Evolutionary conservation across 2,329 filamentous ascomycete genomes (phyloP), one percentile per base, ranked within the genome.

Genomic region (Elsinoe australis): DNA sequence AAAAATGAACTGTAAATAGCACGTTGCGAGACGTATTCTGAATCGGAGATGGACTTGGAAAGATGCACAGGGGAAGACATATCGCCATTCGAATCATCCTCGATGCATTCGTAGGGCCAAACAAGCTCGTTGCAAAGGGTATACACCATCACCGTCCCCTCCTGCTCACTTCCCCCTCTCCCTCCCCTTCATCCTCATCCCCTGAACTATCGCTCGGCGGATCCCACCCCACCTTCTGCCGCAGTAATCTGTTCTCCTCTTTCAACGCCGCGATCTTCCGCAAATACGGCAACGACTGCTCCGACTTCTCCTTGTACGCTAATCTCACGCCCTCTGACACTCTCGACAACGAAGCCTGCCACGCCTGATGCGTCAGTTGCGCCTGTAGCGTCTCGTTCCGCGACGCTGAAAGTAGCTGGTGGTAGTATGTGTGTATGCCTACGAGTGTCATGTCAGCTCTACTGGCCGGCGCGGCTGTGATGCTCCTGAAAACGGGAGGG

Each of bases 351-450:
- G 68, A 64, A 3, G 68, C 67, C 55, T 74, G 71, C 71, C 71
- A 74, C 36, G 67, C 66, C 41, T 70, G 66, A 50, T 73, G 70
- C 49, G 69, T 68, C 15, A 73, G 57, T 32, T 72, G 62, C 47
- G 72, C 58, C 46, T 71, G 64, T 52, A 73, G 64, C 33, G 65
- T 68, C 35, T 68, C 67, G 8, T 59, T 61, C 35, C 71, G 65
- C 28, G 69, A 65, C 34, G 66, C 57, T 18, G 71, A 64, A 8
- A 74, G 59, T 5, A 73, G 61, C 1, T 53, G 52, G 15, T 67
- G 66, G 61, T 74, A 74, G 60, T 74, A 70, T 46, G 68, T 67
- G 55, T 73, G 70, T 5, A 72, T 58, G 0, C 67, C 61, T 51
- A 15, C 18, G 4, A 3, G 2, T 9, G 28, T 48, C 18, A 51